Evolutionary conservation across 2,329 filamentous ascomycete genomes (phyloP).

Genomic region (Purpureocillium lavendulum): DNA sequence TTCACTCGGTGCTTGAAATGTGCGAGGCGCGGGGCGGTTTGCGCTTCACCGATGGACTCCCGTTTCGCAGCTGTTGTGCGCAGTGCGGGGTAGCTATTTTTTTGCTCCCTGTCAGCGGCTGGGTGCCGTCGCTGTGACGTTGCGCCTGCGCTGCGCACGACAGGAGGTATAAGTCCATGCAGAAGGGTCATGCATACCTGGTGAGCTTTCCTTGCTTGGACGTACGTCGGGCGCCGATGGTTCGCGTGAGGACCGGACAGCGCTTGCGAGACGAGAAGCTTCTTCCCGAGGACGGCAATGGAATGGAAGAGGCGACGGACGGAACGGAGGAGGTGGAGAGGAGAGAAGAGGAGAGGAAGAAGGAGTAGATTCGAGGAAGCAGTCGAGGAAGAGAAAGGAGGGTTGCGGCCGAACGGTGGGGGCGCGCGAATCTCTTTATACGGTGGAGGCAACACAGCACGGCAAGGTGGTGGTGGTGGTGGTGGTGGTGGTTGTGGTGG

Average conservation of each 20-base stretch:
- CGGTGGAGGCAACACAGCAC: neutral
- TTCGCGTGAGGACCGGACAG: too few species aligned
- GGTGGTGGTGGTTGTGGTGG: neutral
- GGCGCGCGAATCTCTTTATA: constrained; percentile 6
- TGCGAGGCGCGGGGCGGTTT: neutral
- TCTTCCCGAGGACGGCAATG: too few species aligned
- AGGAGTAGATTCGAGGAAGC: neutral
- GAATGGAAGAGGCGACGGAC: too few species aligned
- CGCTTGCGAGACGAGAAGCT: too few species aligned
- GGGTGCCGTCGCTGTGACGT: neutral
- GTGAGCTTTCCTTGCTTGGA: too few species aligned
- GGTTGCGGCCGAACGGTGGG: constrained; percentile 3
- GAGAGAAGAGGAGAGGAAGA: neutral
- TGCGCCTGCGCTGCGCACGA: neutral
- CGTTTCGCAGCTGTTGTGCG: neutral
- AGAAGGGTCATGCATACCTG: too few species aligned
- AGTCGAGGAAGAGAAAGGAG: constrained; percentile 1
- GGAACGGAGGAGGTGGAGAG: neutral
- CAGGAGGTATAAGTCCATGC: too few species aligned
- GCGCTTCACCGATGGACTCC: too few species aligned
- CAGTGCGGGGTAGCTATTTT: constrained; percentile 7
- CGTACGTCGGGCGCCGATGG: too few species aligned
- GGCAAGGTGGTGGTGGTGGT: neutral
- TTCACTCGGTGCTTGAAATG: neutral
- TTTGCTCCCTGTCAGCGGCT: neutral